Conservation (phyloP, 306 rosid species). For the Styphnolobium japonicum region DNA sequence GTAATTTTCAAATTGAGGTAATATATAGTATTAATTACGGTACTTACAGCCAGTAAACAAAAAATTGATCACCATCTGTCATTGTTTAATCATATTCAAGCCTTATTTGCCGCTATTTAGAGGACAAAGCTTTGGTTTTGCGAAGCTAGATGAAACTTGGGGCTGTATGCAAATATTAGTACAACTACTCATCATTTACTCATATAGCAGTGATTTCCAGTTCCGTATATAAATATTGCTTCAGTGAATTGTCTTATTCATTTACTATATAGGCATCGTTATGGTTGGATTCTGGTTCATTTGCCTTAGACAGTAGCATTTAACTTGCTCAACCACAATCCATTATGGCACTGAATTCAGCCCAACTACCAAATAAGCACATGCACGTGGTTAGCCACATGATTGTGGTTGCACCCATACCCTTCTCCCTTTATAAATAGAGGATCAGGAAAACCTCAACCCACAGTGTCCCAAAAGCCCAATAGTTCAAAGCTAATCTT, state of each 20-base stretch:
- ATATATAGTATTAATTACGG: too few relatives aligned
- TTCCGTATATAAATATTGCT: neutral
- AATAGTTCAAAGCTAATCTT: neutral
- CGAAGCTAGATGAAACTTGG: too few relatives aligned
- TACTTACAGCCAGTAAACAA: too few relatives aligned
- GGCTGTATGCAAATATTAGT: too few relatives aligned
- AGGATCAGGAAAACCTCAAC: neutral
- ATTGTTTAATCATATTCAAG: too few relatives aligned
- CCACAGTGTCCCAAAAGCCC: neutral
- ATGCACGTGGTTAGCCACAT: neutral
- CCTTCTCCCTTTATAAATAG: neutral
- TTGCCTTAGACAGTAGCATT: neutral
- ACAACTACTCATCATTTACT: too few relatives aligned
- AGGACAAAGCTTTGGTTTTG: too few relatives aligned
- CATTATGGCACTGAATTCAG: neutral
- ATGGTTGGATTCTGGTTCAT: too few relatives aligned
- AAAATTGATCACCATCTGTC: too few relatives aligned
- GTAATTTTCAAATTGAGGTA: too few relatives aligned
- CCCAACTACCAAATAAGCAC: neutral
- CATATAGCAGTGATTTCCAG: neutral
- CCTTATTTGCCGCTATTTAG: too few relatives aligned
- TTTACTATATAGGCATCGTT: neutral
- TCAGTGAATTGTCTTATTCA: neutral
- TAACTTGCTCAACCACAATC: neutral
- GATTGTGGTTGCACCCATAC: neutral